Evolutionary conservation across 1,284 basidiomycete genomes (phyloP).

Genomic region (Porodaedalea pini): DNA sequence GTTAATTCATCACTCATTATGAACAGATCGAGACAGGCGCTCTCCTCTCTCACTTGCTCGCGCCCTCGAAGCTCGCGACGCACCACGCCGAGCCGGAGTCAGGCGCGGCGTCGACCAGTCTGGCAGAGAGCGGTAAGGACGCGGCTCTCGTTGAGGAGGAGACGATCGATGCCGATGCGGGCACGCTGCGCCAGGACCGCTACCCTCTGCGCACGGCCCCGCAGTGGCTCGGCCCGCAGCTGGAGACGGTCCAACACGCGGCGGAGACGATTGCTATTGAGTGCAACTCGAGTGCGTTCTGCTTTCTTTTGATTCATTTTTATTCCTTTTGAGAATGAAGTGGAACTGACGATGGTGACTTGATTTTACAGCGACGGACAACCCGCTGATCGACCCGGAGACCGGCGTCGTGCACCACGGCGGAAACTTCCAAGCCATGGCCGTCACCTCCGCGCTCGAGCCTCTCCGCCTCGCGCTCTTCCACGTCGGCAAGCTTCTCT

Average conservation of each 20-base stretch:
- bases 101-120: conserved; percentile 42
- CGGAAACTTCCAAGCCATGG: conserved; percentile 87
- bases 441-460: conserved; percentile 86
- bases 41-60: conserved; percentile 65
- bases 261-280: conserved; percentile 66
- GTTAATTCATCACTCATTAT: conserved; percentile 7
- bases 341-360: too few species aligned
- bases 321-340: too few species aligned
- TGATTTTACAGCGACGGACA: conserved; percentile 58
- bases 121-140: conserved; percentile 57
- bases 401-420: conserved; percentile 73
- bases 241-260: conserved; percentile 75
- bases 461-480: conserved; percentile 79
- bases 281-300: conserved; percentile 77
- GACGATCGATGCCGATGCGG: conserved; percentile 51
- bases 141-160: conserved; percentile 41
- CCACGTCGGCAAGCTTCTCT: conserved; percentile 80
- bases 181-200: conserved; percentile 65
- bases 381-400: conserved; percentile 68
- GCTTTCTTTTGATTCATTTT: conserved; percentile 6
- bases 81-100: conserved; percentile 59
- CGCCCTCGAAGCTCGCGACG: conserved; percentile 69
- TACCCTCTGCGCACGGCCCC: conserved; percentile 78
- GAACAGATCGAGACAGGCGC: conserved; percentile 62
- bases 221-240: conserved; percentile 83